These are phyloP conservation scores for Dimargaris cristalligena DNA, from an alignment of 192 early-diverging fungal species.

Conservation along the genomic window DNA sequence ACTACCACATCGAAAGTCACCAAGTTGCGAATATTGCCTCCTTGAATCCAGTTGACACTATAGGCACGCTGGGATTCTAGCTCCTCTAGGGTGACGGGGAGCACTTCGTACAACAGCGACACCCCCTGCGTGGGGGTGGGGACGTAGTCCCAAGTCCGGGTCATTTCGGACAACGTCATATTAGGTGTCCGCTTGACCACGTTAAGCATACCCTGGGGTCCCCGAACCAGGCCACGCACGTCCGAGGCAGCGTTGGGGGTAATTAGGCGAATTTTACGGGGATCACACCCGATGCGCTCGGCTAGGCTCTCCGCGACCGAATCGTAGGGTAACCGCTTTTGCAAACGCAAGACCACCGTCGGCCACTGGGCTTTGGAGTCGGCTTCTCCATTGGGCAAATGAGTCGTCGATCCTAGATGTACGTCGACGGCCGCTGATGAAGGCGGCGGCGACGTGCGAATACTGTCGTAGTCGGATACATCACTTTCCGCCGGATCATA, in stretches of 20 bases:
- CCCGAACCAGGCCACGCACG: no score
- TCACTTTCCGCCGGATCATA: no score
- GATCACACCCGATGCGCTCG: slow-evolving; percentile 59
- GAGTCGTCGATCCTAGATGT: slow-evolving; percentile 8
- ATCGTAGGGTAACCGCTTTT: slow-evolving; percentile 17
- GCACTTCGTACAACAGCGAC: slow-evolving; percentile 62
- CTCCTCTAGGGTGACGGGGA: slow-evolving; percentile 65
- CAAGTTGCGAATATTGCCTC: slow-evolving; percentile 48
- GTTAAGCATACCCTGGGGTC: slow-evolving; percentile 17
- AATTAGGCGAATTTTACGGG: slow-evolving; percentile 14
- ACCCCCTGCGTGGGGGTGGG: slow-evolving; percentile 18
- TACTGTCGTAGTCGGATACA: slow-evolving; percentile 17
- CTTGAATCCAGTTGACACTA: slow-evolving; percentile 49
- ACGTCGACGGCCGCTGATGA: slow-evolving; percentile 22
- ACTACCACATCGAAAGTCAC: slow-evolving; percentile 50
- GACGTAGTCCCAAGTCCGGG: slow-evolving; percentile 7
- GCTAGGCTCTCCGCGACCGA: slow-evolving; percentile 47
- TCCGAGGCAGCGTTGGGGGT: no score
- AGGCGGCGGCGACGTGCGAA: not conserved
- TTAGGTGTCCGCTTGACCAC: slow-evolving; percentile 28
- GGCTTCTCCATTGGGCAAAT: not conserved
- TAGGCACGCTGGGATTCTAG: slow-evolving; percentile 62
- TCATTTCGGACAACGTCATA: slow-evolving; percentile 38
- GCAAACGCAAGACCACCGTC: not conserved
- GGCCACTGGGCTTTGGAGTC: no score